These are phyloP conservation scores for Cucumis melo DNA, from an alignment of 306 rosid species.

Conservation along the genomic window DNA sequence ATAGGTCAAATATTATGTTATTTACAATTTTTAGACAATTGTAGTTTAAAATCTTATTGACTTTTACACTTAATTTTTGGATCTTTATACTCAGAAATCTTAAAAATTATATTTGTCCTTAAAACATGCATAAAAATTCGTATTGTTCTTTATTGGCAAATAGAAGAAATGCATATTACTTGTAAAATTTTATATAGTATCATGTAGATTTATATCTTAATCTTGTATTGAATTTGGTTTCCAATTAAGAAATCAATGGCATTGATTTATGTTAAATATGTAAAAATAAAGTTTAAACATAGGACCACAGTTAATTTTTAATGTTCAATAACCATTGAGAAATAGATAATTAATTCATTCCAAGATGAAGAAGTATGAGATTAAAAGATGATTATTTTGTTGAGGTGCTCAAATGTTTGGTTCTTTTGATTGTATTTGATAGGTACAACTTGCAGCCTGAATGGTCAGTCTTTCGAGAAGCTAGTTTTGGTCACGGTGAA, in stretches of 20 bases:
- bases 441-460: conserved; percentile 73
- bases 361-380: background rate
- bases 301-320: background rate
- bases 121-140: background rate
- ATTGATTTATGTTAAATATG: too few species aligned
- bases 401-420: background rate
- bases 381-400: background rate
- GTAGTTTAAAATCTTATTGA: too few species aligned
- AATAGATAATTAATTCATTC: background rate
- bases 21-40: too few species aligned
- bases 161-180: background rate
- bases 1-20: too few species aligned
- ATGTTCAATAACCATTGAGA: background rate
- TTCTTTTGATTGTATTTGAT: conserved; percentile 8
- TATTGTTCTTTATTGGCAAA: background rate
- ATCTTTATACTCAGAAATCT: background rate
- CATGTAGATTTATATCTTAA: too few species aligned
- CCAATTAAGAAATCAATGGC: background rate
- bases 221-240: background rate
- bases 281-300: background rate
- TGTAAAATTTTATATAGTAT: too few species aligned
- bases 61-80: too few species aligned
- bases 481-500: conserved; percentile 90
- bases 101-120: background rate
- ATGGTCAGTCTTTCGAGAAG: conserved; percentile 86